A percentile compares a stretch with the other conserved stretches of the same genome.
phyloP scores from a whole-genome alignment of 169 alveolate species.

The Plasmodium ovale region DNA sequence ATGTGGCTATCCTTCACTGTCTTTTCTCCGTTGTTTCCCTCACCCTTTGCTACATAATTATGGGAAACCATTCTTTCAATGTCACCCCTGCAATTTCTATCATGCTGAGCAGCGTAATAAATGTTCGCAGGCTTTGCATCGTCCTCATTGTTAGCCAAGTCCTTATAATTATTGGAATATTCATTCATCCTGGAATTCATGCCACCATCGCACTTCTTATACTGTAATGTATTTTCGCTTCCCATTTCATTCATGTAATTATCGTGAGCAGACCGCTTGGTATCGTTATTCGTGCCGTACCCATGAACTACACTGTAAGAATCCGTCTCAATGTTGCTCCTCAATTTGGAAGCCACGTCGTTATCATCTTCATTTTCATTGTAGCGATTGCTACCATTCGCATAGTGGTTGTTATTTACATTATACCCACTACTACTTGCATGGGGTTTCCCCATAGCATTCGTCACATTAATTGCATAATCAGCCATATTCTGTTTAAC shows the following conservation, averaged over 20 bases:
- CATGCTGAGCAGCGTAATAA: not conserved
- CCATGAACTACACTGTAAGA: not conserved
- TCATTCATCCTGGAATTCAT: not conserved
- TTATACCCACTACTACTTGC: too few species aligned
- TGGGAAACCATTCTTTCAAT: constrained; percentile 5
- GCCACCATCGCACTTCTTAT: not conserved
- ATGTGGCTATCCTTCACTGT: not conserved
- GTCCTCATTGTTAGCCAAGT: not conserved
- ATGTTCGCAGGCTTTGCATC: too few species aligned
- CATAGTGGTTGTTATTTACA: too few species aligned
- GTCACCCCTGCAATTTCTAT: not conserved
- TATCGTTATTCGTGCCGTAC: not conserved
- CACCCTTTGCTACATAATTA: not conserved
- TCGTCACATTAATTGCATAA: constrained; percentile 1
- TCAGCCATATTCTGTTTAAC: not conserved
- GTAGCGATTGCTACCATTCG: not conserved
- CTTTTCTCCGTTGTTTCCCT: not conserved
- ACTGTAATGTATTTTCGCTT: not conserved
- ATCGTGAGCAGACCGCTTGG: not conserved
- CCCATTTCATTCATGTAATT: not conserved
- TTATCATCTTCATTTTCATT: not conserved
- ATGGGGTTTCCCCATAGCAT: not conserved
- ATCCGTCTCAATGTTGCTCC: constrained; percentile 20
- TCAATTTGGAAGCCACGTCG: not conserved
- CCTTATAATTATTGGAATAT: constrained; percentile 5